Percentiles rank a stretch among this genome's conserved stretches.
Conservation (phyloP, 768 basidiomycete species). For the Plicaturopsis crispa region DNA sequence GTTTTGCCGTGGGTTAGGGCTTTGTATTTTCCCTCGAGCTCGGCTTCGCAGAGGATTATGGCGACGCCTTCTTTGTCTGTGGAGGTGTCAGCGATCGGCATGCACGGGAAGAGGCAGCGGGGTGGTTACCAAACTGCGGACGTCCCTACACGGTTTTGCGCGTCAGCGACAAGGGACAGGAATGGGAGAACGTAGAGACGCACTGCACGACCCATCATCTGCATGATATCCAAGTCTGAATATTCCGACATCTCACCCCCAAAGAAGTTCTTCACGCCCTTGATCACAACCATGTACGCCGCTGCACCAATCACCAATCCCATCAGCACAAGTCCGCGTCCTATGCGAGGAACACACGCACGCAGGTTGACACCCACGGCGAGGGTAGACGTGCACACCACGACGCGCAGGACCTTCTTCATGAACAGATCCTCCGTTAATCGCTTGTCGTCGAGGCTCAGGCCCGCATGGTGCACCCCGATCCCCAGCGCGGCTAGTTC, state of each 20-base stretch:
- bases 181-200: background rate
- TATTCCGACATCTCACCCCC: slow-evolving; percentile 71
- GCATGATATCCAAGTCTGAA: slow-evolving; percentile 87
- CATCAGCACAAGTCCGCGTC: slow-evolving; percentile 2
- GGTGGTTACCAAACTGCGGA: slow-evolving; percentile 62
- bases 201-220: slow-evolving; percentile 91
- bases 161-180: background rate
- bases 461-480: slow-evolving; percentile 89
- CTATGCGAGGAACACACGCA: slow-evolving; percentile 25
- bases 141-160: slow-evolving; percentile 46
- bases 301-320: slow-evolving; percentile 37
- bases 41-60: slow-evolving; percentile 73
- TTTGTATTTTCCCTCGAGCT: slow-evolving; percentile 66
- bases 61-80: slow-evolving; percentile 79
- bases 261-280: slow-evolving; percentile 79
- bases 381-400: slow-evolving; percentile 86
- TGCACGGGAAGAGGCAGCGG: background rate
- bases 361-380: slow-evolving; percentile 96
- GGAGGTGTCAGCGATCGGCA: too few relatives aligned
- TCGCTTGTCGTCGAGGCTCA: slow-evolving; percentile 65
- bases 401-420: slow-evolving; percentile 51
- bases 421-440: slow-evolving; percentile 69
- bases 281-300: slow-evolving; percentile 89
- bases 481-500: slow-evolving; percentile 70
- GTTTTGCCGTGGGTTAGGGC: slow-evolving; percentile 64